These are phyloP conservation scores for Collybia mongolica DNA, from an alignment of 768 basidiomycete genomes.

Conservation along the genomic window DNA sequence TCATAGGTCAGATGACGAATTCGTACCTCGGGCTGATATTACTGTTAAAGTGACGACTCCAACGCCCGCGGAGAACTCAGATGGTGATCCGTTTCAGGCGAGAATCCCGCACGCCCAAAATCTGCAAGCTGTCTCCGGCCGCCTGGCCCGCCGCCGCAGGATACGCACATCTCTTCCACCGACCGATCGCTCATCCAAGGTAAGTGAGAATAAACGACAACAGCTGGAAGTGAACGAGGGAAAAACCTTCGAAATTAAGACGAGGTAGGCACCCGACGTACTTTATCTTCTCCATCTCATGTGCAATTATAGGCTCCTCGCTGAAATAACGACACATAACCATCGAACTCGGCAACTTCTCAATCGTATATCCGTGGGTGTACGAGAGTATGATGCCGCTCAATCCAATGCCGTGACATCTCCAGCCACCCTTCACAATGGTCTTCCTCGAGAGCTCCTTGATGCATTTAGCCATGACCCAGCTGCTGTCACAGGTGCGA, in stretches of 20 bases:
- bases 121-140: conserved; percentile 34
- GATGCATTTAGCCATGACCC: conserved; percentile 80
- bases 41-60: conserved; percentile 10
- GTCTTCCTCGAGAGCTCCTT: conserved; percentile 63
- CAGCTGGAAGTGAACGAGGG: conserved; percentile 43
- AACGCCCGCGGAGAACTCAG: conserved; percentile 2
- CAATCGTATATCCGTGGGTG: conserved; percentile 58
- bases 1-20: conserved; percentile 7
- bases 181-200: conserved; percentile 19
- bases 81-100: conserved; percentile 1
- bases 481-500: conserved; percentile 67
- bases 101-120: conserved; percentile 11
- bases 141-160: conserved; percentile 25
- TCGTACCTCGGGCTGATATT: conserved; percentile 1
- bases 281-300: background rate
- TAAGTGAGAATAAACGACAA: conserved; percentile 29
- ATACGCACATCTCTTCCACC: conserved; percentile 24
- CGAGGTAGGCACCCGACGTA: conserved; percentile 39
- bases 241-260: conserved; percentile 55
- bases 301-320: conserved; percentile 47
- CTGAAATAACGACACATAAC: conserved; percentile 60
- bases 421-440: conserved; percentile 44
- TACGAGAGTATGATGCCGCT: conserved; percentile 65
- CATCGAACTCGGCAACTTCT: conserved; percentile 66
- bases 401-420: conserved; percentile 50